These are phyloP conservation scores for Stellera chamaejasme DNA, from an alignment of 345 rosid genomes.

Conservation along the genomic window DNA sequence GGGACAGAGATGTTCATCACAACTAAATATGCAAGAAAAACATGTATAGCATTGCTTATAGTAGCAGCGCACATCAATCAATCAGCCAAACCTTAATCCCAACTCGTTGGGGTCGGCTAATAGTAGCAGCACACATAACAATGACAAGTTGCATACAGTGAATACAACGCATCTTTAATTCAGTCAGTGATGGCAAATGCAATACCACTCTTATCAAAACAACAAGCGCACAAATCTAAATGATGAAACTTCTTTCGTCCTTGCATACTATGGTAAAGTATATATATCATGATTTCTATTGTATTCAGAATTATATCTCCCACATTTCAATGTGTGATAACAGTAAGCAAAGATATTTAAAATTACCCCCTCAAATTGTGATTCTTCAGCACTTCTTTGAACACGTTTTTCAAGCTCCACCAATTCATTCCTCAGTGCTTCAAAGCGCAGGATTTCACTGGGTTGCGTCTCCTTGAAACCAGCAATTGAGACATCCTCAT, in stretches of 20 bases:
- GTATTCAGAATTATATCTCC: neutral
- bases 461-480: constrained; percentile 38
- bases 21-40: no score
- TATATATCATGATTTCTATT: neutral
- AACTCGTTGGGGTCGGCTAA: no score
- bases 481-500: constrained; percentile 24
- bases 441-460: constrained; percentile 67
- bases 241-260: neutral
- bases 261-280: no score
- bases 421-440: constrained; percentile 74
- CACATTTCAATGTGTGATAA: neutral
- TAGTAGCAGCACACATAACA: no score
- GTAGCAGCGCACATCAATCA: no score
- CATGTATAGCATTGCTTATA: no score
- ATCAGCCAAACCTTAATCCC: no score
- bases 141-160: no score
- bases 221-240: neutral
- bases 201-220: no score
- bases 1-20: no score
- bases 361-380: constrained; percentile 61
- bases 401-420: constrained; percentile 92
- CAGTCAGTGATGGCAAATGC: no score
- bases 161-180: no score
- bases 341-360: neutral
- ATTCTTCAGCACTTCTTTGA: constrained; percentile 59